Base-by-base conservation (phyloP, 2,329 filamentous ascomycete genomes). In the Epichloe hybrida region DNA sequence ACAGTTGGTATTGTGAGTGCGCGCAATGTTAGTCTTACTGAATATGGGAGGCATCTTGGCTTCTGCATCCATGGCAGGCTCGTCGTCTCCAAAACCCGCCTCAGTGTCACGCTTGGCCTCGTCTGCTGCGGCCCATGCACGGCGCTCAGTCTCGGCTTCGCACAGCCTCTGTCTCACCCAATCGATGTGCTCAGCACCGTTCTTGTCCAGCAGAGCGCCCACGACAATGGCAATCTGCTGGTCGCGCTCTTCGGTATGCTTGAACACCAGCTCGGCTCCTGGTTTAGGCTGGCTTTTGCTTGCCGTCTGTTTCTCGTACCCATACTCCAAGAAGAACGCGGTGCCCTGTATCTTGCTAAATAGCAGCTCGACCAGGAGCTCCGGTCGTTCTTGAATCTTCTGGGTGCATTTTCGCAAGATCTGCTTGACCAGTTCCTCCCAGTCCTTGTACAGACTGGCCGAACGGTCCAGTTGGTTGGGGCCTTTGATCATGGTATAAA, bases 401-500 rank as follows among this genome's bases (percentile, higher is more conserved):
- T 86, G 89, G 50, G 88, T 76, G 56, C 91, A 84, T 61, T 83
- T 84, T 57, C 84, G 82, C 56, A 96, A 77, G 39, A 97, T 76
- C 60, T 96, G 90, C 64, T 83, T 85, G 4, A 88, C 79, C 37
- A 98, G 74, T 59, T 95, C 88, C 61, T 95, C 85, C 88, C 91
- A 97, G 59, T 98, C 93, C 59, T 81, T 86, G 69, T 79, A 95
- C 53, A 79, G 75, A n/a, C 75, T 65, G 12, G 77, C 79, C 17
- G 75, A 74, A 36, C 75, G 76, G 61, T 90, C 82, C 35, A 97
- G 69, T 1, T 84, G 80, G 52, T 87, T 80, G 0, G 88, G 86
- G 0, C 91, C 91, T 64, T 94, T 94, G 66, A 97, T 85, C 81
- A 98, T 90, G 61, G 81, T 84, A 63, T 95, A 83, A 47, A 98